Evolutionary conservation across 2,329 filamentous ascomycete genomes (phyloP).

Genomic region (Albifimbria verrucaria): DNA sequence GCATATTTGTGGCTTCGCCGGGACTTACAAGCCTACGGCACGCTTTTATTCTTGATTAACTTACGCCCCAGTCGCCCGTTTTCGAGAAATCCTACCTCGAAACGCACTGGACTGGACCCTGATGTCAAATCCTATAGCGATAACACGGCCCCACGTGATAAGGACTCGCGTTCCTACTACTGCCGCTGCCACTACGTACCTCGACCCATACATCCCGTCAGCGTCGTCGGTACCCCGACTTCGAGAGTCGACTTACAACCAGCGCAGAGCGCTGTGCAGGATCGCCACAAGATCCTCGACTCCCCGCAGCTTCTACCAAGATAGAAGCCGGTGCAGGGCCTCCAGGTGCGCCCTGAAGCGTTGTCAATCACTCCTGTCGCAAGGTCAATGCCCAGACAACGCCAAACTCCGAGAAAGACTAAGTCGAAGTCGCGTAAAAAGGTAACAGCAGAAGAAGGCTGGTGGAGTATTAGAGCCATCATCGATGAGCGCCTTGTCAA

Average conservation of each 20-base stretch:
- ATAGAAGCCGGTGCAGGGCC: slow-evolving; percentile 9
- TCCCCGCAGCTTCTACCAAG: slow-evolving; percentile 1
- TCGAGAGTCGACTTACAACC: slow-evolving; percentile 28
- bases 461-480: slow-evolving; percentile 32
- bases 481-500: slow-evolving; percentile 27
- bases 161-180: neutral
- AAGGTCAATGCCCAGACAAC: slow-evolving; percentile 30
- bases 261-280: slow-evolving; percentile 25
- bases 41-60: no score
- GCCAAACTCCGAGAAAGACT: slow-evolving; percentile 15
- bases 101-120: neutral
- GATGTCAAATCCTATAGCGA: neutral
- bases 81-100: neutral
- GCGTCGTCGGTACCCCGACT: slow-evolving; percentile 19
- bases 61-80: no score
- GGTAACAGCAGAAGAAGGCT: slow-evolving; percentile 20
- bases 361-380: slow-evolving; percentile 7
- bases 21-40: no score
- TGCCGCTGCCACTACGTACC: no score
- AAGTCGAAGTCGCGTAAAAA: slow-evolving; percentile 15
- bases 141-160: neutral
- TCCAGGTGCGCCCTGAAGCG: slow-evolving; percentile 5
- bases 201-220: slow-evolving; percentile 14
- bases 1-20: no score
- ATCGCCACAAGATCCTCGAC: slow-evolving; percentile 19